These are phyloP conservation scores for Euphrasia arctica DNA, from an alignment of 305 asterid genomes.

Conservation along the genomic window DNA sequence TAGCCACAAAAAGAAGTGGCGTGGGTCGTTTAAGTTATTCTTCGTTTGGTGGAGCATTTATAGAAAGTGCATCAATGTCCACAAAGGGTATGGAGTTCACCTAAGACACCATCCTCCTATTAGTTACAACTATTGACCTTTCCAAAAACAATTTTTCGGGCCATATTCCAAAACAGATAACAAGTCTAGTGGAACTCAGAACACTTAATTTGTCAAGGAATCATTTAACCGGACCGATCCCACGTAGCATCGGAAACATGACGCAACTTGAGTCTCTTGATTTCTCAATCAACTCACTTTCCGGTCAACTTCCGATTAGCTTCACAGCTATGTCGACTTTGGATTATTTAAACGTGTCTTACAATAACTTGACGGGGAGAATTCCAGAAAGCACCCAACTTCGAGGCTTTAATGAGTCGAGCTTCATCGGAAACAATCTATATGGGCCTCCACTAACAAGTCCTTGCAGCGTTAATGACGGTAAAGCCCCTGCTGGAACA, in stretches of 20 bases:
- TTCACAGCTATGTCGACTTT: constrained; percentile 16
- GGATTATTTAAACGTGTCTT: constrained; percentile 10
- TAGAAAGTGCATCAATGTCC: background rate
- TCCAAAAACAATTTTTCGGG: background rate
- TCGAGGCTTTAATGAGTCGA: constrained; percentile 2
- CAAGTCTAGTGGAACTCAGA: background rate
- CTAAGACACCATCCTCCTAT: background rate
- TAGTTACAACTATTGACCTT: background rate
- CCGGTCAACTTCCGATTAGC: constrained; percentile 28
- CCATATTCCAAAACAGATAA: background rate
- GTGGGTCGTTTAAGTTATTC: background rate
- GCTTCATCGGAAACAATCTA: constrained; percentile 15
- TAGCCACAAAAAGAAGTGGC: background rate
- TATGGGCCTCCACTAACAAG: constrained; percentile 26
- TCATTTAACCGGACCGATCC: too few species aligned
- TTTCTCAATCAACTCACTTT: constrained; percentile 30
- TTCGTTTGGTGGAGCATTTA: background rate
- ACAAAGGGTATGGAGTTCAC: background rate
- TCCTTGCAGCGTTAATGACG: constrained; percentile 10
- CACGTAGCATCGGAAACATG: constrained; percentile 28
- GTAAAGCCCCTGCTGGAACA: background rate
- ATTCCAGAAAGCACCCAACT: constrained; percentile 16
- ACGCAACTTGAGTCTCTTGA: constrained; percentile 26
- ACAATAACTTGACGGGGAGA: constrained; percentile 18
- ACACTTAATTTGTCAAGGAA: too few species aligned